Base-by-base conservation (phyloP, 139 green algal species). In the Yamagishiella unicocca region DNA sequence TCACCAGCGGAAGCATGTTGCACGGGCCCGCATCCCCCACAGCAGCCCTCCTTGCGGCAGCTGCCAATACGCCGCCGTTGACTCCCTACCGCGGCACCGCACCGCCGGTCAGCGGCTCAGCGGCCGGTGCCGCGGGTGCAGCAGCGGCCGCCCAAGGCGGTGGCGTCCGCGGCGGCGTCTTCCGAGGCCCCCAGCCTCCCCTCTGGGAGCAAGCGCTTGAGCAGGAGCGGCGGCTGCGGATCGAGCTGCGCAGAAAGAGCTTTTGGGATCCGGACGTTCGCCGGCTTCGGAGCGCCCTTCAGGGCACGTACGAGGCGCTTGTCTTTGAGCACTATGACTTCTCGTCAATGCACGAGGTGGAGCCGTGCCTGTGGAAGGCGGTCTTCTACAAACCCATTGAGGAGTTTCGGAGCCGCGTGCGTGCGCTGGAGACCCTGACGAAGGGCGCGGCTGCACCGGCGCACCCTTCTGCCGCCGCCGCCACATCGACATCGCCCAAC, bases 301-400 rank as follows among this genome's bases (percentile, higher is more conserved):
- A 92, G 3, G 42, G 80, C 27, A 86, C 88, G 0, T 96, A 95
- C 73, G 93, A 95, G 79, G 82, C 66, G 0, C 71, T 94, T 1
- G 54, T 97, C 40, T 92, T 96, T 35, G n/a, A 83, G 21, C 88
- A 96, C 77, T 93, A 91, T 7, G 64, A 78, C 0, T 91, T 90
- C 80, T 84, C 94, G 1, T 25, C 55, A 82, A 89, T 82, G 2
- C 73, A 90, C 27, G 89, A 93, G 10, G 88, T 94, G 29, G 95
- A 96, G 75, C 82, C 87, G 40, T n/a, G 46, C 17, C 70, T 97
- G 37, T 97, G 95, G 95, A 95, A 96, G 82, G 61, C 53, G 1
- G 91, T 94, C 0, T 96, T 95, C 68, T 97, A 97, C 84, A 82
- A 86, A 29, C 92, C 93, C 29, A 97, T 97, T 6, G 93, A 96